phyloP scores from a whole-genome alignment of 169 alveolate species.

The Eimeria necatrix region DNA sequence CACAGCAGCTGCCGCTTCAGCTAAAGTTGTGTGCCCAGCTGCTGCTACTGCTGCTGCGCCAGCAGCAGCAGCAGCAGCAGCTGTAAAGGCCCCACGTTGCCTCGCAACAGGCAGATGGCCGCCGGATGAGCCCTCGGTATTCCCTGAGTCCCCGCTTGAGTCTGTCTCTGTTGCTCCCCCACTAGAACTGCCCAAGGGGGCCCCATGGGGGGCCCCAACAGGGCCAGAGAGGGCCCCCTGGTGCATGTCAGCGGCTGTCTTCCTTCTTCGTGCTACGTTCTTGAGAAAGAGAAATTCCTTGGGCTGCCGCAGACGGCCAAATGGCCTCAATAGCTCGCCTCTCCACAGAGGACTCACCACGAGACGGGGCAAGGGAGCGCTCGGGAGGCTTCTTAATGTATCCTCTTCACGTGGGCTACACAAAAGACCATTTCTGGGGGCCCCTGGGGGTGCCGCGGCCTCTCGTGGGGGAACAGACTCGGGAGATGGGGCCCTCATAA shows the following conservation, averaged over 20 bases:
- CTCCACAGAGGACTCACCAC: conserved; percentile 8
- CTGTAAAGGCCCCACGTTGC: background rate
- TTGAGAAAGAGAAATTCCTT: background rate
- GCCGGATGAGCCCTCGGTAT: too few relatives aligned
- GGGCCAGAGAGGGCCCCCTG: background rate
- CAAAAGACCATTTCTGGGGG: background rate
- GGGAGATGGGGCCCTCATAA: background rate
- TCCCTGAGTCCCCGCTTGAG: too few relatives aligned
- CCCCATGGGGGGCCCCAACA: background rate
- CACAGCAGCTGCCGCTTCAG: conserved; percentile 27
- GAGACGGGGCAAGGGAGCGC: background rate
- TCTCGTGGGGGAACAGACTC: background rate
- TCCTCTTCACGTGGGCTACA: background rate
- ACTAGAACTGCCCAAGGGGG: background rate
- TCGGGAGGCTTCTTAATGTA: background rate
- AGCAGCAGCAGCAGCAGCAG: conserved; percentile 11
- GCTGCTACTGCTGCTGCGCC: background rate
- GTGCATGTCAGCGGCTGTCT: background rate
- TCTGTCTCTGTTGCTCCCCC: background rate
- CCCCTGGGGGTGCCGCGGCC: background rate
- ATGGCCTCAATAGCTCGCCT: conserved; percentile 20
- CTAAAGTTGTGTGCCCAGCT: background rate
- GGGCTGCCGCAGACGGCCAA: background rate
- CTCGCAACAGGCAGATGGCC: too few relatives aligned
- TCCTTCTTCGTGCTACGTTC: background rate